Evolutionary conservation across 805 yeast species (phyloP).

Genomic region (Allodekkera sacchari): DNA sequence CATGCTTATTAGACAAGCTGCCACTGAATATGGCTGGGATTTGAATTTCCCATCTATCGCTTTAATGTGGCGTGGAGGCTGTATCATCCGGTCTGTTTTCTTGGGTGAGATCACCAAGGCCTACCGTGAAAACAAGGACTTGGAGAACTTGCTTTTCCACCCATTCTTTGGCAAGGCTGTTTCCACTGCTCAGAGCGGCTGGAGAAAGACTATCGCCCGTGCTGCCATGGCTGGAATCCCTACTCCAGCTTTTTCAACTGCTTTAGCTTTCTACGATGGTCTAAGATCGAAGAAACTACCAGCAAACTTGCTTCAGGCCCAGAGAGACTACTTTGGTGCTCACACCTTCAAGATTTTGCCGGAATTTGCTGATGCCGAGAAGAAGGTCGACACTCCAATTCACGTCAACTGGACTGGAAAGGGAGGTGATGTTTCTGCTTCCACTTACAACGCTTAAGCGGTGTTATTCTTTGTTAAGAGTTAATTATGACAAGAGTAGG

Average conservation of each 20-base stretch:
- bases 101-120: conserved; percentile 95
- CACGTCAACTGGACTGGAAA: conserved; percentile 99
- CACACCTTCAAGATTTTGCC: conserved; percentile 97
- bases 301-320: conserved; percentile 98
- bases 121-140: conserved; percentile 84
- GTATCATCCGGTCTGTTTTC: conserved; percentile 98
- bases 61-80: conserved; percentile 99
- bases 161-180: conserved; percentile 90
- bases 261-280: conserved; percentile 96
- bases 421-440: conserved; percentile 96
- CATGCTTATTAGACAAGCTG: conserved; percentile 98
- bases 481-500: too few species aligned
- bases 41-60: conserved; percentile 98
- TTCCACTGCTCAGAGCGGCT: conserved; percentile 86
- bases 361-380: conserved; percentile 64
- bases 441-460: conserved; percentile 81
- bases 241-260: conserved; percentile 96
- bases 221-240: conserved; percentile 87
- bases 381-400: conserved; percentile 75
- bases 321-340: conserved; percentile 99
- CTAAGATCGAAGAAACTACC: conserved; percentile 94
- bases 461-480: background rate
- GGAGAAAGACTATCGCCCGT: conserved; percentile 82
- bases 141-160: conserved; percentile 93
- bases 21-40: conserved; percentile 93